phyloP scores from a whole-genome alignment of 371 early-diverging fungal species.

The Nosema bombycis region DNA sequence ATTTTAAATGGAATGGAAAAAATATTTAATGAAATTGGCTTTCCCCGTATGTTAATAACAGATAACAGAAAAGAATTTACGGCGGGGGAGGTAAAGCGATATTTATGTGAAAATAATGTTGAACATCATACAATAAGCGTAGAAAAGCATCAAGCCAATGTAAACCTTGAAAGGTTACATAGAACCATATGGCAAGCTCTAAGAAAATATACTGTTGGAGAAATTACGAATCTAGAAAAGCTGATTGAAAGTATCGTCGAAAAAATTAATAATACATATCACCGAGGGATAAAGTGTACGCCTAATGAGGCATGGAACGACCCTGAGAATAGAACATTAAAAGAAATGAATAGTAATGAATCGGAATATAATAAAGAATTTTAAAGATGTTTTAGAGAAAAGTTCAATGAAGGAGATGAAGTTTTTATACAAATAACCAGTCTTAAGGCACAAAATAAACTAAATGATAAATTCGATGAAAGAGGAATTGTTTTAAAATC shows the following conservation, averaged over 20 bases:
- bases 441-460: no score
- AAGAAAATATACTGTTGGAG: neutral
- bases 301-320: neutral
- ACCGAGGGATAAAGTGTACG: constrained; percentile 5
- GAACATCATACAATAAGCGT: neutral
- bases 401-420: neutral
- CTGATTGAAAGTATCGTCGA: neutral
- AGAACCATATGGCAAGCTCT: neutral
- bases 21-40: neutral
- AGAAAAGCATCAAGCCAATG: constrained; percentile 1
- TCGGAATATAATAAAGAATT: neutral
- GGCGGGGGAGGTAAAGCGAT: neutral
- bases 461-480: constrained; percentile 9
- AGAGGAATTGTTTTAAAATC: neutral
- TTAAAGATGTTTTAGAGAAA: neutral
- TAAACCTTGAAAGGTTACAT: neutral
- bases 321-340: neutral
- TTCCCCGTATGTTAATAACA: neutral
- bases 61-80: constrained; percentile 20
- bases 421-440: no score
- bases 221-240: neutral
- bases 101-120: neutral
- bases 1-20: neutral
- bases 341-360: neutral
- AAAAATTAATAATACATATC: neutral